A percentile compares a stretch with the other conserved stretches of the same genome.
These are phyloP conservation scores for Erigeron philadelphicus DNA, from an alignment of 140 eudicot species.

Conservation along the genomic window DNA sequence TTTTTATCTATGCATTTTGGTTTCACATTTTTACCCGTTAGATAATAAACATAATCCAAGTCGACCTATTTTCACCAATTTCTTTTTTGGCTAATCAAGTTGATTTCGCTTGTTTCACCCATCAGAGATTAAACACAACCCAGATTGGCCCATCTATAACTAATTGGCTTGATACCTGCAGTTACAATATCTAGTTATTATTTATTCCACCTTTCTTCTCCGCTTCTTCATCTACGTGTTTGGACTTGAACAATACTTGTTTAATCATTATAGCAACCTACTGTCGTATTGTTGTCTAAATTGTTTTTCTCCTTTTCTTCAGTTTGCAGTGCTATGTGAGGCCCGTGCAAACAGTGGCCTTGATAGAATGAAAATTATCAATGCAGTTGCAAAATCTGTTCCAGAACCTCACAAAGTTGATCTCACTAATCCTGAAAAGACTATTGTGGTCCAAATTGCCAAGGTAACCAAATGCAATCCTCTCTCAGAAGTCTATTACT, in stretches of 20 bases:
- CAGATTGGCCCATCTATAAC: not conserved
- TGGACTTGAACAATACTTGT: slow-evolving; percentile 3
- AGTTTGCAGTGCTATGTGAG: slow-evolving; percentile 85
- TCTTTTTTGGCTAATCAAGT: not conserved
- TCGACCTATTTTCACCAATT: not conserved
- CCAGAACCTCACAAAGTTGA: slow-evolving; percentile 88
- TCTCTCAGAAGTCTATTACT: not conserved
- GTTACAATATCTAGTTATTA: not conserved
- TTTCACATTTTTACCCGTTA: too few species aligned
- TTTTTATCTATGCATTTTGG: too few species aligned
- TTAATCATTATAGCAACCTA: not conserved
- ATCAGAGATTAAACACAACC: not conserved
- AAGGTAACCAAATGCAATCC: slow-evolving; percentile 43
- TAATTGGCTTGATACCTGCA: not conserved
- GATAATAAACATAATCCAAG: too few species aligned
- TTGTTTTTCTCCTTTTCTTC: not conserved
- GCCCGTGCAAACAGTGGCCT: slow-evolving; percentile 96
- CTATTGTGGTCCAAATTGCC: slow-evolving; percentile 81
- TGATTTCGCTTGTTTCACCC: not conserved
- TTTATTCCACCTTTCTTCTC: not conserved
- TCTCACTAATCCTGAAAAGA: slow-evolving; percentile 74
- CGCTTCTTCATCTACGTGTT: not conserved
- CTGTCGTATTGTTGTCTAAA: not conserved
- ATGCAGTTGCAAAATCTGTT: slow-evolving; percentile 80
- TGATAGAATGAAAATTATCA: slow-evolving; percentile 67